Conservation (phyloP, 768 basidiomycete genomes). For the Boletus rubescentipes region DNA sequence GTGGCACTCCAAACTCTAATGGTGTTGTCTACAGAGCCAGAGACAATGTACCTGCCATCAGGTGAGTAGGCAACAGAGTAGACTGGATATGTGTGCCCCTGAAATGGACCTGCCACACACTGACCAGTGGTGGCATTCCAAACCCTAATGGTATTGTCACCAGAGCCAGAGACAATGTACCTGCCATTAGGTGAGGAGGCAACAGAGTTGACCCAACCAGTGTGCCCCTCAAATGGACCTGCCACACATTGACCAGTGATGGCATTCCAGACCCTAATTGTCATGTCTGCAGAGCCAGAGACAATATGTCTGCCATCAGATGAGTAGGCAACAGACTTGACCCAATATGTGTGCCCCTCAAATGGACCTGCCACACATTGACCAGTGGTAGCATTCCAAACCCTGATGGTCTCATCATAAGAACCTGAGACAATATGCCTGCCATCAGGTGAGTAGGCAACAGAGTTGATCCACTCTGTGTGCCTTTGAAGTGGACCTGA, state of each 20-base stretch:
- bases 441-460: neutral
- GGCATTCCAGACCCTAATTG: neutral
- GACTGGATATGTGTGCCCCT: too few relatives aligned
- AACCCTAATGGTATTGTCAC: neutral
- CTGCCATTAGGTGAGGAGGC: neutral
- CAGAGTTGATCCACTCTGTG: too few relatives aligned
- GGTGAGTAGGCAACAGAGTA: too few relatives aligned
- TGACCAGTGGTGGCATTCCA: neutral
- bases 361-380: neutral
- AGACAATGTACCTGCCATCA: too few relatives aligned
- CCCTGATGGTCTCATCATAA: neutral
- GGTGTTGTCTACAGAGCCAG: too few relatives aligned
- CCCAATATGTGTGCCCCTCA: neutral
- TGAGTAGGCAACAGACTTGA: neutral
- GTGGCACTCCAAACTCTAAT: too few relatives aligned
- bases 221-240: too few relatives aligned
- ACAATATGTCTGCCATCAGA: neutral
- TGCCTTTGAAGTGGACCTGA: neutral
- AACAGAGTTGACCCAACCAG: too few relatives aligned
- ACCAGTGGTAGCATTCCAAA: neutral
- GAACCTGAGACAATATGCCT: neutral
- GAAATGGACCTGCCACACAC: slow-evolving; percentile 5
- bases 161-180: neutral
- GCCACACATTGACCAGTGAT: neutral
- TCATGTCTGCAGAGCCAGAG: neutral